Evolutionary conservation across 306 rosid genomes (phyloP).

Genomic region (Cicer bijugum): DNA sequence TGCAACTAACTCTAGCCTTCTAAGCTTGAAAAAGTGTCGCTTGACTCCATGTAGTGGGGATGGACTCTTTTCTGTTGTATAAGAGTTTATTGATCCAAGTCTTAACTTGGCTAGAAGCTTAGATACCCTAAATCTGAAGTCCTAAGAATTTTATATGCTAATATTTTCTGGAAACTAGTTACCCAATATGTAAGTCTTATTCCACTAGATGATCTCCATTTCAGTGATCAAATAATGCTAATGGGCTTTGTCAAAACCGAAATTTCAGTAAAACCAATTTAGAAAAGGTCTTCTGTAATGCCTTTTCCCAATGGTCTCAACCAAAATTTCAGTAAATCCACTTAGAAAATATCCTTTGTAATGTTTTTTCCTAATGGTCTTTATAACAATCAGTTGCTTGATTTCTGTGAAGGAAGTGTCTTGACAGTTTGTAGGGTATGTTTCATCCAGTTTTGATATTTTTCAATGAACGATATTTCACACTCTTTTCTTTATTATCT

Average conservation of each 20-base stretch:
- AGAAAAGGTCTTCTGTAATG: neutral
- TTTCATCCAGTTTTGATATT: neutral
- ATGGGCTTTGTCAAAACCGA: neutral
- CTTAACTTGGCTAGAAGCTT: conserved; percentile 14
- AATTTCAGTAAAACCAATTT: neutral
- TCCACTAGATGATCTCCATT: neutral
- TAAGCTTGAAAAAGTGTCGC: neutral
- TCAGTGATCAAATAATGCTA: neutral
- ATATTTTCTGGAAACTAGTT: neutral
- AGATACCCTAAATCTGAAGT: neutral
- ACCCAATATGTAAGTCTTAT: neutral
- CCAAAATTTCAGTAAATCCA: no score
- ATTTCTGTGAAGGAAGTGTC: neutral
- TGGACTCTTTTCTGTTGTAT: neutral
- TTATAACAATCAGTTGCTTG: neutral
- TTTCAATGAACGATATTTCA: neutral
- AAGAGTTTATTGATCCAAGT: neutral
- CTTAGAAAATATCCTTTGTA: no score
- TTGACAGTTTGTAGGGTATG: neutral
- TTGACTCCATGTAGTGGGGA: neutral
- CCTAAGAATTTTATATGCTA: neutral
- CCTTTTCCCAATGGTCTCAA: neutral
- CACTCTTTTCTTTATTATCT: neutral
- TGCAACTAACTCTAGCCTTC: no score
- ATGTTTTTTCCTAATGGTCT: neutral